Percentiles rank a stretch among this genome's conserved stretches.
These are phyloP conservation scores for Pseudisothecium myosuroides DNA, from an alignment of 225 moss, liverwort and hornwort species.

Conservation along the genomic window DNA sequence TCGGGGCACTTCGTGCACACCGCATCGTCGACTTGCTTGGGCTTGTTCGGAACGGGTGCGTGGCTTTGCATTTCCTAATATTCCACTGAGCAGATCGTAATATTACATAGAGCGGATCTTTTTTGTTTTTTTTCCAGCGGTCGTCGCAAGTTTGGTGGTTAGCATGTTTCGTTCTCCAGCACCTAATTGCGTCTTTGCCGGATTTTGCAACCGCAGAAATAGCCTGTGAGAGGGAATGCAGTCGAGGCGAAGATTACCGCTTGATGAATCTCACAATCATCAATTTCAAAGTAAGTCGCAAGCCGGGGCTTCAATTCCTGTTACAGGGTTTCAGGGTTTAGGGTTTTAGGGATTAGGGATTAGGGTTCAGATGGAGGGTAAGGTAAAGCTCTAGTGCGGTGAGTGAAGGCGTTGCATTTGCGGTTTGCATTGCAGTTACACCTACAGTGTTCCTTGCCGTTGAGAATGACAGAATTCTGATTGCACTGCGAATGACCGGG, in stretches of 20 bases:
- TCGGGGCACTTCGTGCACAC: slow-evolving; percentile 52
- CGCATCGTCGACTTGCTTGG: slow-evolving; percentile 35
- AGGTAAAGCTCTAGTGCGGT: neutral
- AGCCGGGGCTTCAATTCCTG: neutral
- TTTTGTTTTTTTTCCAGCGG: neutral
- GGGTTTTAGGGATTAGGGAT: neutral
- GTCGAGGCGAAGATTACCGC: slow-evolving; percentile 55
- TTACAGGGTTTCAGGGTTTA: neutral
- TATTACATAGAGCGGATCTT: neutral
- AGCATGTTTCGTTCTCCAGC: neutral
- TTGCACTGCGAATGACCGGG: neutral
- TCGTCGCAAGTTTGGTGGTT: neutral
- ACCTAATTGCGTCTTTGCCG: neutral
- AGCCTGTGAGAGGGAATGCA: slow-evolving; percentile 60
- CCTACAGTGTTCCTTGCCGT: neutral
- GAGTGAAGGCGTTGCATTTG: neutral
- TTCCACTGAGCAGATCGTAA: neutral
- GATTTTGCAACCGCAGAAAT: slow-evolving; percentile 29
- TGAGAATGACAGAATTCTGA: neutral
- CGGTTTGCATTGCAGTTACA: neutral
- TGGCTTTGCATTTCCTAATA: neutral
- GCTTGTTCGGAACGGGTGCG: slow-evolving; percentile 50
- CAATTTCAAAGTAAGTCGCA: slow-evolving; percentile 27
- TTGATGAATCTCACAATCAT: slow-evolving; percentile 47
- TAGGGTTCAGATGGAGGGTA: neutral